Percentiles rank a stretch among this genome's conserved stretches.
Evolutionary conservation across 2,329 filamentous ascomycete genomes (phyloP).

Genomic region (Pseudocercospora ulei): DNA sequence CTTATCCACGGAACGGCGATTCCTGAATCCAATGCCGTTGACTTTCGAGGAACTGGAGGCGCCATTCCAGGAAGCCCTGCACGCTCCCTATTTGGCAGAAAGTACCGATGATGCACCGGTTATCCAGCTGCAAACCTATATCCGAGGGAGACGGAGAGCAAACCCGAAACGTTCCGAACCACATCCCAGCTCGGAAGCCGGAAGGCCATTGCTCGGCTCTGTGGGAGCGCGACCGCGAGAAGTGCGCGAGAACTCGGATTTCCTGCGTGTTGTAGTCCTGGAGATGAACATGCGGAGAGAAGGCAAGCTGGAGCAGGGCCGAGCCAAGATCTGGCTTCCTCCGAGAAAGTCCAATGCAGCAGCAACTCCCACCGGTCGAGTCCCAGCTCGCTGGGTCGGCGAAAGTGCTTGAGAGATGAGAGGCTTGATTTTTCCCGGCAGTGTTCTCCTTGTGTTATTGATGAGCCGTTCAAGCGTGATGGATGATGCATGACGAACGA

Average conservation of each 20-base stretch:
- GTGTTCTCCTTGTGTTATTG: constrained; percentile 4
- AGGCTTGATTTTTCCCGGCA: neutral
- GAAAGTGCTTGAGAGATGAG: constrained; percentile 25
- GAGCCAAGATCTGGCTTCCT: constrained; percentile 52
- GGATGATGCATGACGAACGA: constrained; percentile 10
- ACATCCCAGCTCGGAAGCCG: constrained; percentile 40
- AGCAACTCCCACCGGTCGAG: constrained; percentile 17
- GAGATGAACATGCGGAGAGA: constrained; percentile 59
- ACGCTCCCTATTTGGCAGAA: constrained; percentile 30
- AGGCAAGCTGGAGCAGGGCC: constrained; percentile 52
- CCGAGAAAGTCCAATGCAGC: constrained; percentile 40
- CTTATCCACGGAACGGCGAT: constrained; percentile 49
- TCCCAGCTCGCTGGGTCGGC: constrained; percentile 30
- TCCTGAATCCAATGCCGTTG: constrained; percentile 49
- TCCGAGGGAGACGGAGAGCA: constrained; percentile 29
- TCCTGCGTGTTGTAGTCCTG: constrained; percentile 54
- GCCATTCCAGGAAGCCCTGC: constrained; percentile 33
- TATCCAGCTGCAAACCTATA: constrained; percentile 56
- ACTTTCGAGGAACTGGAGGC: constrained; percentile 35
- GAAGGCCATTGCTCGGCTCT: constrained; percentile 34
- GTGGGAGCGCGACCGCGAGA: constrained; percentile 48
- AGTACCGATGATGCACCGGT: constrained; percentile 42
- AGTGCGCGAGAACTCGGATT: constrained; percentile 54
- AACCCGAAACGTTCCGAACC: constrained; percentile 31
- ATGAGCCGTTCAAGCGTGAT: constrained; percentile 18